Evolutionary conservation across 176 grass and related monocot genomes (phyloP).

Genomic region (Paspalum vaginatum): DNA sequence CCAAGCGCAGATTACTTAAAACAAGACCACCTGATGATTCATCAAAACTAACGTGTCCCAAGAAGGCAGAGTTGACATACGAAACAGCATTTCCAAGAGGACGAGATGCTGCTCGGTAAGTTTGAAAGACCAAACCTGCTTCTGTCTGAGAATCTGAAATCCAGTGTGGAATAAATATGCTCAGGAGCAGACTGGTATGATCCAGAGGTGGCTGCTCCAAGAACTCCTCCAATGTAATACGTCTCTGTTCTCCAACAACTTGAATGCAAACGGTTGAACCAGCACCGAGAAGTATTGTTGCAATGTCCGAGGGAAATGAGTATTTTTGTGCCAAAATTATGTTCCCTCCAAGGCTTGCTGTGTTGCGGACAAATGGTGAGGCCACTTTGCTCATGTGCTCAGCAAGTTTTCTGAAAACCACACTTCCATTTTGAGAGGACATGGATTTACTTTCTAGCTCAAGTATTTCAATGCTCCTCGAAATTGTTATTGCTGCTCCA

Average conservation of each 20-base stretch:
- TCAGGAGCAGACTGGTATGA: conserved; percentile 54
- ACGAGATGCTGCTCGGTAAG: conserved; percentile 60
- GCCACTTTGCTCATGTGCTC: conserved; percentile 82
- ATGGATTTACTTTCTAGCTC: conserved; percentile 24
- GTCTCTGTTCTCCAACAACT: conserved; percentile 40
- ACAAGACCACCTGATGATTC: conserved; percentile 43
- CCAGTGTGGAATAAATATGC: conserved; percentile 71
- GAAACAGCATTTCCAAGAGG: conserved; percentile 81
- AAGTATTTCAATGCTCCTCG: conserved; percentile 55
- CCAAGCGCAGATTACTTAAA: conserved; percentile 51
- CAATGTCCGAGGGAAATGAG: conserved; percentile 67
- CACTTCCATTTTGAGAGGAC: conserved; percentile 25
- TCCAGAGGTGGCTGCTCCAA: conserved; percentile 53
- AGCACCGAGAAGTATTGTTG: conserved; percentile 73
- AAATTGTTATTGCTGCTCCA: conserved; percentile 68
- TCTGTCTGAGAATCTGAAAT: conserved; percentile 6
- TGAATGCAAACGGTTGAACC: conserved; percentile 57
- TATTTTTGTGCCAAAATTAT: conserved; percentile 72
- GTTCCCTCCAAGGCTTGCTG: conserved; percentile 81
- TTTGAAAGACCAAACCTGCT: conserved; percentile 55
- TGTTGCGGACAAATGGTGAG: conserved; percentile 71
- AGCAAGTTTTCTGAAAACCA: conserved; percentile 64
- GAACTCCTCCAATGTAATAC: conserved; percentile 71
- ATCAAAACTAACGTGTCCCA: conserved; percentile 44
- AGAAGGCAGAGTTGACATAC: conserved; percentile 68